A percentile compares a stretch with the other conserved stretches of the same genome.
Evolutionary conservation across 257 asterid genomes (phyloP).

Genomic region (Solanum tarijense): DNA sequence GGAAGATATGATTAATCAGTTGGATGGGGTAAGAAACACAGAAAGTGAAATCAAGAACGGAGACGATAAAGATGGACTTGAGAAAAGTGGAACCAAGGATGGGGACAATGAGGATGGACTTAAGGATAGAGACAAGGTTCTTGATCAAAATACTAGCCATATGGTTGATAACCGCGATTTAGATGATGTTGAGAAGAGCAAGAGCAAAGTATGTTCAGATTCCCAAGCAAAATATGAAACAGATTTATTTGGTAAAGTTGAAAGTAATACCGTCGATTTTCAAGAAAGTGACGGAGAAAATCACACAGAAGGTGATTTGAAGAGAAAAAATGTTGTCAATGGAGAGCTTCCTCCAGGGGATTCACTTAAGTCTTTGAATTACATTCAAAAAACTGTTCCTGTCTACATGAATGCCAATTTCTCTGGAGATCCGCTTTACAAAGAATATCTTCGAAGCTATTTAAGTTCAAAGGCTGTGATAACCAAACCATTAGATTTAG

Average conservation of each 20-base stretch:
- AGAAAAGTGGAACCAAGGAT: slow-evolving; percentile 21
- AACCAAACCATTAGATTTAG: slow-evolving; percentile 23
- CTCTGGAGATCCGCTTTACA: slow-evolving; percentile 39
- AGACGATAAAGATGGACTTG: slow-evolving; percentile 11
- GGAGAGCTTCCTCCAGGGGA: slow-evolving; percentile 26
- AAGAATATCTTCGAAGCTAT: slow-evolving; percentile 34
- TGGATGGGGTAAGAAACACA: slow-evolving; percentile 41
- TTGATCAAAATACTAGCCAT: slow-evolving; percentile 14
- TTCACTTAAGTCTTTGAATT: slow-evolving; percentile 16
- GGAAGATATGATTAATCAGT: slow-evolving; percentile 73
- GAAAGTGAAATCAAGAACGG: slow-evolving; percentile 23
- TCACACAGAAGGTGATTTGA: slow-evolving; percentile 19
- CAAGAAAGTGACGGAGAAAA: slow-evolving; percentile 6
- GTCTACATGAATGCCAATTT: slow-evolving; percentile 18
- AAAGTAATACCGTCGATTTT: background rate
- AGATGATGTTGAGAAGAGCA: slow-evolving; percentile 14
- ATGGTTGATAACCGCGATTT: slow-evolving; percentile 11
- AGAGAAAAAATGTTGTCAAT: slow-evolving; percentile 9
- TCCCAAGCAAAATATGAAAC: slow-evolving; percentile 12
- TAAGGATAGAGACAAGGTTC: slow-evolving; percentile 15
- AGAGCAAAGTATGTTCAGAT: slow-evolving; percentile 14
- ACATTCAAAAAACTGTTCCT: slow-evolving; percentile 23
- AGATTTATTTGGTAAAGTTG: background rate
- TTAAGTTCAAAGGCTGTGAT: slow-evolving; percentile 32
- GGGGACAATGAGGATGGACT: slow-evolving; percentile 10